phyloP scores from a whole-genome alignment of 805 yeast species.

The Teunomyces barrocoloradensis region DNA sequence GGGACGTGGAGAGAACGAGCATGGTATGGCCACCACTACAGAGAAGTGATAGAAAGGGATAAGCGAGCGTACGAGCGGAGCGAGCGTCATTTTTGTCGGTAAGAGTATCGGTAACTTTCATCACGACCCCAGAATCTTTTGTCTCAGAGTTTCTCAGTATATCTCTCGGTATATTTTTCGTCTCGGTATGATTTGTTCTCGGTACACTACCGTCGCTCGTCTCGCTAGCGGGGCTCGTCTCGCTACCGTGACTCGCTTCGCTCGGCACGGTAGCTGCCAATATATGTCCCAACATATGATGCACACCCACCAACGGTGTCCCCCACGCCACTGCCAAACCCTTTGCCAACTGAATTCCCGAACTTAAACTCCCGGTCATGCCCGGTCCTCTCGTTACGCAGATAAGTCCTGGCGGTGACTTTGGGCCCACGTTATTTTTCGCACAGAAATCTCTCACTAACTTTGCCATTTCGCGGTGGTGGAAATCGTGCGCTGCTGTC shows the following conservation, averaged over 20 bases:
- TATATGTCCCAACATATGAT: slow-evolving; percentile 94
- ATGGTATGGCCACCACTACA: slow-evolving; percentile 96
- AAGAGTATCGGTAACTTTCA: not conserved
- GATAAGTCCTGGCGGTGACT: slow-evolving; percentile 61
- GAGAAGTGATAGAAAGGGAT: slow-evolving; percentile 72
- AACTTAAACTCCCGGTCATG: slow-evolving; percentile 83
- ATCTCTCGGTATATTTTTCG: no score
- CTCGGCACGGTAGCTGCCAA: slow-evolving; percentile 20
- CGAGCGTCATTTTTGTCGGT: not conserved
- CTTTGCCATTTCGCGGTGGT: slow-evolving; percentile 55
- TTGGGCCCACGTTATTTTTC: slow-evolving; percentile 27
- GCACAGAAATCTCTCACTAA: slow-evolving; percentile 47
- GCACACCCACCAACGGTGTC: slow-evolving; percentile 82
- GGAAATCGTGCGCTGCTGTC: slow-evolving; percentile 77
- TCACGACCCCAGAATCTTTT: not conserved
- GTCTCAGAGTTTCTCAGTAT: no score
- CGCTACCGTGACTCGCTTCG: not conserved
- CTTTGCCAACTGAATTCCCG: slow-evolving; percentile 80
- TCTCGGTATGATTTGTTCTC: no score
- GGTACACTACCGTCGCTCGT: not conserved
- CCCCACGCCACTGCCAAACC: slow-evolving; percentile 80
- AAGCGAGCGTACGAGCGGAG: slow-evolving; percentile 30
- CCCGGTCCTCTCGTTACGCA: slow-evolving; percentile 97
- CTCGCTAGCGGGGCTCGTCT: not conserved
- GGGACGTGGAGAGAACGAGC: slow-evolving; percentile 63